Conservation (phyloP, 352 stramenopile species). For the Plasmopara halstedii region DNA sequence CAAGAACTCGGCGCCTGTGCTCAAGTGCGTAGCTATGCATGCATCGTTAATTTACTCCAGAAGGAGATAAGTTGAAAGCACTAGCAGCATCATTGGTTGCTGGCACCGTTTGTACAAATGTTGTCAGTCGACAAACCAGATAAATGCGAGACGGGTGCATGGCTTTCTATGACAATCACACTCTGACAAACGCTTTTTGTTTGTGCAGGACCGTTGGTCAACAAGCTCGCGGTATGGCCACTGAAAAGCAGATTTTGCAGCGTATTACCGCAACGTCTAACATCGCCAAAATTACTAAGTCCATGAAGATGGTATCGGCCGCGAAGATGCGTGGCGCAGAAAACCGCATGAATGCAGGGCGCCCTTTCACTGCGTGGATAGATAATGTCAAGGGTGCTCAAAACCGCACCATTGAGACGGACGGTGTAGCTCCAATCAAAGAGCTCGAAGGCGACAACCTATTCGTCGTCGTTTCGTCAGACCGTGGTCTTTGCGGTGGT, state of each 20-base stretch:
- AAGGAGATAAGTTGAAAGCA: not conserved
- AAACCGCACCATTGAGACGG: constrained; percentile 78
- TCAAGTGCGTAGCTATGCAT: constrained; percentile 36
- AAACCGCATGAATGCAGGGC: constrained; percentile 73
- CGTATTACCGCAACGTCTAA: constrained; percentile 98
- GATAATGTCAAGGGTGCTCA: constrained; percentile 73
- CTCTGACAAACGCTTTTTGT: not conserved
- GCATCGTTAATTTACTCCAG: not conserved
- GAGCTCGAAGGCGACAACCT: constrained; percentile 85
- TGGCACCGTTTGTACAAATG: not conserved
- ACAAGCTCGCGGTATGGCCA: constrained; percentile 94
- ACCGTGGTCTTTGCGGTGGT: constrained; percentile 98
- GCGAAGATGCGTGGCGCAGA: constrained; percentile 98
- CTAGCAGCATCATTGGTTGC: not conserved
- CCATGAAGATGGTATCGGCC: constrained; percentile 99
- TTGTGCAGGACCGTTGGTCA: constrained; percentile 48
- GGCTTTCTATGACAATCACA: constrained; percentile 1
- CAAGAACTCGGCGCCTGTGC: constrained; percentile 38
- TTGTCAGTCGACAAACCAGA: constrained; percentile 8
- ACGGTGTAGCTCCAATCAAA: constrained; percentile 77
- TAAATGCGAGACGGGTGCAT: not conserved
- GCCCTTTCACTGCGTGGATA: constrained; percentile 79
- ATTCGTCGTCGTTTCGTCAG: constrained; percentile 94
- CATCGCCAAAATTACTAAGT: constrained; percentile 99
- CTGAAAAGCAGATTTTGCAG: constrained; percentile 97